phyloP scores from a whole-genome alignment of 2,329 filamentous ascomycete species.

The Colletotrichum viniferum region DNA sequence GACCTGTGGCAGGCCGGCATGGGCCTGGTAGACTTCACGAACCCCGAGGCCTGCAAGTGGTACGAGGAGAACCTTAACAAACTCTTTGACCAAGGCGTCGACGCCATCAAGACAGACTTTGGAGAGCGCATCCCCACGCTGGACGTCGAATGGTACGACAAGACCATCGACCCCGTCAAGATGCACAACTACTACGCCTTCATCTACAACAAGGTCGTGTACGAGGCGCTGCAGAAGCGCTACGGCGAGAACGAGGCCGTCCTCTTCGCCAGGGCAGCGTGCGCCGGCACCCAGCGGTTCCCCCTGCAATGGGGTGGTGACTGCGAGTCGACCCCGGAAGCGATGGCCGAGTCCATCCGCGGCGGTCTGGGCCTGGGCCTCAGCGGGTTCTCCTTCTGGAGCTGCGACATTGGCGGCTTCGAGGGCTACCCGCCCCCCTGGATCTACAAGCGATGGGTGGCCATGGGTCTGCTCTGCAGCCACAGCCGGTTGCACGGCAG shows the following conservation, averaged over 20 bases:
- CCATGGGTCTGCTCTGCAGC: constrained; percentile 73
- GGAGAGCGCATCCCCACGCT: constrained; percentile 72
- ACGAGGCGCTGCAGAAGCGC: constrained; percentile 65
- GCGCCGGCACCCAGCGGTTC: constrained; percentile 71
- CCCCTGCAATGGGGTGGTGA: constrained; percentile 77
- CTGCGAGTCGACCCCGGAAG: constrained; percentile 75
- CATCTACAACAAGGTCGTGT: constrained; percentile 73
- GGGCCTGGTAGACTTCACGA: constrained; percentile 77
- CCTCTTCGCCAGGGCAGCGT: constrained; percentile 69
- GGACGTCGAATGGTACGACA: constrained; percentile 69
- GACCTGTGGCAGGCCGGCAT: constrained; percentile 80
- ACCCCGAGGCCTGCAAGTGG: constrained; percentile 70
- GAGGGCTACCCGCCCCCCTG: constrained; percentile 70
- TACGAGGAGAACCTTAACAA: constrained; percentile 64
- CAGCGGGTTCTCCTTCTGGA: constrained; percentile 71
- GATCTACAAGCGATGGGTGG: constrained; percentile 80
- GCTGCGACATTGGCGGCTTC: constrained; percentile 74
- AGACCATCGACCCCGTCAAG: constrained; percentile 59
- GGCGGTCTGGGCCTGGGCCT: constrained; percentile 69
- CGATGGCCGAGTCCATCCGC: constrained; percentile 73
- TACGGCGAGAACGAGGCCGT: constrained; percentile 60
- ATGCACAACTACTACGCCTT: constrained; percentile 85
- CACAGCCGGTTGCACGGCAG: constrained; percentile 75
- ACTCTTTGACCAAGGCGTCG: constrained; percentile 72
- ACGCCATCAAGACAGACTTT: constrained; percentile 78